Evolutionary conservation across 2,329 filamentous ascomycete species (phyloP), one percentile per base, ranked within the genome.

Genomic region (Epichloe amarillans): DNA sequence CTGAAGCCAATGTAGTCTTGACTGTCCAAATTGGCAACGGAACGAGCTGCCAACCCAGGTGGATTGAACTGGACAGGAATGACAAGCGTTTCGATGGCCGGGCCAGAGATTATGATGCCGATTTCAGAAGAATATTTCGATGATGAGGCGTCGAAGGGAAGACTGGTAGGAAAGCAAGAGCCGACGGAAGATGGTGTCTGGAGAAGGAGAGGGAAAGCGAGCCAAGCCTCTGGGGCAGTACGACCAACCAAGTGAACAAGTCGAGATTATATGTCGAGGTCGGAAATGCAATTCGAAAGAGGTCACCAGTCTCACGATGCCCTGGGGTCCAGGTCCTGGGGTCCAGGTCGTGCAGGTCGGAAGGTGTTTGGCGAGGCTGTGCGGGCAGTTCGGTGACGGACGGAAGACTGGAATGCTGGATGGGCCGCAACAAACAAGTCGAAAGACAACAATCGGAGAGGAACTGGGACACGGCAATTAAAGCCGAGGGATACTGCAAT

Each of bases 371-470:
- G 37, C 42, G 43, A 39, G 38, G 21, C 21, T 46, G 21, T 23
- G 49, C 46, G 33, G 42, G 41, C 39, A 42, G 40, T 50, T 37
- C 49, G 30, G 52, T 49, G 41, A 26, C 41, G 30, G 49, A 26
- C 7, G 19, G 21, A 11, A 19, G 47, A 47, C 55, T 53, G 55
- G 55, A 57, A 57, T 56, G 54, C 48, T 55, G 49, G 36, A 33
- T 39, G 52, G 36, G 40, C 52, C 50, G 54, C 47, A 55, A 54
- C 47, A 54, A 52, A 52, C 50, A 52, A 21, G 19, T 41, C 45
- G 44, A 40, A 50, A 5, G 15, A 43, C 33, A 47, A 50, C 42
- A 37, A 49, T n/a, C 23, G 36, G 45, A 41, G 21, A 17, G 36
- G n/a, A 42, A 41, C 35, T 37, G 33, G 42, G 39, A 52, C 45